Evolutionary conservation across 1,139 yeast genomes (phyloP), one percentile per base, ranked within the genome.

Genomic region (Nakaseomyces sp.): DNA sequence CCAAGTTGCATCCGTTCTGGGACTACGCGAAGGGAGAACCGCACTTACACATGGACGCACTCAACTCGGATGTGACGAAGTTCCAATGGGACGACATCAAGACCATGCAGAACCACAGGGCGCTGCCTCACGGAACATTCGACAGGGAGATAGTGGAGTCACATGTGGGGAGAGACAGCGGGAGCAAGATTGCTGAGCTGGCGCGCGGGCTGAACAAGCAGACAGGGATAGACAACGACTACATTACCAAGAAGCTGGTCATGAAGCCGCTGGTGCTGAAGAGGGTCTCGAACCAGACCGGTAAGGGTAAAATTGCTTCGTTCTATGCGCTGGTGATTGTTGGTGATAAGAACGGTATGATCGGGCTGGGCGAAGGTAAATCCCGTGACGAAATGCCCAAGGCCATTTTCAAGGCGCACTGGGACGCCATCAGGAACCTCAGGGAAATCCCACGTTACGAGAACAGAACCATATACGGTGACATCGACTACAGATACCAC

Each of bases 281-380:
- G 67, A 72, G 87, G 48, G 97, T 91, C 25, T 82, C 89, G 45
- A 87, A 89, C 63, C 95, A 88, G 72, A 91, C 97, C 1, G 79
- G 89, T 41, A 86, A 88, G 71, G 98, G 98, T 62, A 91, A 89
- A 63, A 86, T 87, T 53, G 79, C 83, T 41, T 79, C 88, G 40
- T 83, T 80, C 64, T 91, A 86, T 63, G 84, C 89, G 1, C 67
- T 91, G 57, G 93, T 89, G 8, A 86, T 89, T 35, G 96, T 84
- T 7, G 99, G 99, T 40, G 95, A 93, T 65, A 76, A 80, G 47
- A 82, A 84, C 52, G 99, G 99, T 50, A 85, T 88, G 81, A 72
- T 89, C 49, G 98, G 98, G 38, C 71, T 89, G 42, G 99, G 98
- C 45, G 95, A 88, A 65, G 99, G 98, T 47, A 86, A 86, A 60